Percentiles rank a stretch among this genome's conserved stretches.
Conservation (phyloP, 305 asterid species). For the Plantago rigida region DNA sequence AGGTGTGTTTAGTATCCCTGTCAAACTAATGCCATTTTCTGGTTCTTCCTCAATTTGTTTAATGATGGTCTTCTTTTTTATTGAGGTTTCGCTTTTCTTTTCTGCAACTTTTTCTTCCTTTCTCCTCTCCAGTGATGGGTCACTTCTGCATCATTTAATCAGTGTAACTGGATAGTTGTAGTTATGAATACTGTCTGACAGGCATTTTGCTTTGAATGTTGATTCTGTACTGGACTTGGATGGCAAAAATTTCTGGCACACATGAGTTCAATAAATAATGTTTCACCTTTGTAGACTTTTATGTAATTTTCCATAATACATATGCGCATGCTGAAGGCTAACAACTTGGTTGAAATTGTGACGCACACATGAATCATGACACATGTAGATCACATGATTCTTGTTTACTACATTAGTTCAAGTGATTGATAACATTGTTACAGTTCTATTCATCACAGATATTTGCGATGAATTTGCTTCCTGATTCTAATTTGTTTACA, state of each 20-base stretch:
- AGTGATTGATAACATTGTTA: conserved; percentile 8
- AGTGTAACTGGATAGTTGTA: no score
- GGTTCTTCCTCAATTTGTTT: background rate
- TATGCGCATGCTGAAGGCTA: background rate
- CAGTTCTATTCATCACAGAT: conserved; percentile 13
- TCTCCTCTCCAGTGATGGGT: background rate
- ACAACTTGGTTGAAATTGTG: conserved; percentile 8
- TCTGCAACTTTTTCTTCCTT: no score
- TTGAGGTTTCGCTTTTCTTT: background rate
- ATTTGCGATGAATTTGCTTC: conserved; percentile 20
- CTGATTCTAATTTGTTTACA: conserved; percentile 32
- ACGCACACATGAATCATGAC: conserved; percentile 4
- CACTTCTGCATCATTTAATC: background rate
- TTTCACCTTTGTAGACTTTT: no score
- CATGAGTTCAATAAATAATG: background rate
- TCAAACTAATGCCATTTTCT: no score
- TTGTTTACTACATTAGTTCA: conserved; percentile 13
- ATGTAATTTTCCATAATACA: background rate
- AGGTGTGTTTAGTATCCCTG: background rate
- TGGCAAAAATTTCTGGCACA: no score
- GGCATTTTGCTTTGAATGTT: no score
- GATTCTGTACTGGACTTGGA: no score
- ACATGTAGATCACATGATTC: conserved; percentile 12
- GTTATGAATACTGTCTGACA: no score
- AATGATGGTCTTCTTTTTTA: background rate